A percentile compares a stretch with the other conserved stretches of the same genome.
These are phyloP conservation scores for Odonthalia washingtoniensis DNA, from an alignment of 31 red algal genomes.

Conservation along the genomic window DNA sequence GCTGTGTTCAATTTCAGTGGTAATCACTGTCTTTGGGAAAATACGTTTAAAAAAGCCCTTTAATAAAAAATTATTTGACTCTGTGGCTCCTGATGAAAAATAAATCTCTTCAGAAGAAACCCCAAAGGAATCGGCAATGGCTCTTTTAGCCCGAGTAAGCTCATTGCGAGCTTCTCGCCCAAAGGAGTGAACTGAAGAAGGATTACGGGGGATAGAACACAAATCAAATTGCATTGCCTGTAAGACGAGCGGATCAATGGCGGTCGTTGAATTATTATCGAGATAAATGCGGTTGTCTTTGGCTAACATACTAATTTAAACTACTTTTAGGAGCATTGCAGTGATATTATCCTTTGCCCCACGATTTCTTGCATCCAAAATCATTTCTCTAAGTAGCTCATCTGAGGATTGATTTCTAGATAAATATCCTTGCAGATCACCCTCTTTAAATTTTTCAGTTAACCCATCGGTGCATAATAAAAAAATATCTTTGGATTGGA, in stretches of 20 bases:
- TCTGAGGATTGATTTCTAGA: too few species aligned
- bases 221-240: slow-evolving; percentile 29
- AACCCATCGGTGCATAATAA: too few species aligned
- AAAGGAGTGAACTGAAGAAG: neutral
- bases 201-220: neutral
- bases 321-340: too few species aligned
- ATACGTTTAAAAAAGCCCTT: neutral
- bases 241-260: slow-evolving; percentile 15
- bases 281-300: slow-evolving; percentile 29
- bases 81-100: slow-evolving; percentile 25
- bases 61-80: slow-evolving; percentile 32
- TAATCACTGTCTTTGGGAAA: slow-evolving; percentile 1
- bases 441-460: too few species aligned
- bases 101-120: neutral
- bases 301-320: too few species aligned
- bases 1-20: slow-evolving; percentile 22
- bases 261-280: slow-evolving; percentile 27
- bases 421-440: too few species aligned
- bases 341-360: too few species aligned
- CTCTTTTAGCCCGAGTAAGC: slow-evolving; percentile 6
- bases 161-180: slow-evolving; percentile 6
- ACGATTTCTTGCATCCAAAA: too few species aligned
- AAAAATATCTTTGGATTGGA: too few species aligned
- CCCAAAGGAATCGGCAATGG: slow-evolving; percentile 14
- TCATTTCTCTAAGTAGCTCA: too few species aligned